phyloP scores from a whole-genome alignment of 225 moss, liverwort and hornwort genomes.

The Sphagnum contortum region DNA sequence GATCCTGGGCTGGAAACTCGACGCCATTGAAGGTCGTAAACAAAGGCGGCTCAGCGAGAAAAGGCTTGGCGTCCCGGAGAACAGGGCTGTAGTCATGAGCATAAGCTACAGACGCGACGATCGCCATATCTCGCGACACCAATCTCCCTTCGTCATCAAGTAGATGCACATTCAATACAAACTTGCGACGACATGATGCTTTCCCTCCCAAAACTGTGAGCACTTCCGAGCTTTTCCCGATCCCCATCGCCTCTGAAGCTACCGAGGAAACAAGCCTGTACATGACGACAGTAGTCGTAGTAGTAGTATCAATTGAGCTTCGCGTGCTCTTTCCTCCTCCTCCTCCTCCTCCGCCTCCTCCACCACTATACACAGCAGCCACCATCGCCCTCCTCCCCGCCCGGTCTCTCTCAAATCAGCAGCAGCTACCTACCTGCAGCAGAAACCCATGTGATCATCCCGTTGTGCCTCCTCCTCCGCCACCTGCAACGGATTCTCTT shows the following conservation, averaged over 20 bases:
- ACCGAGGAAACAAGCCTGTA: conserved; percentile 86
- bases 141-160: conserved; percentile 81
- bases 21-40: conserved; percentile 99
- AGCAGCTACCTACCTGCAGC: too few species aligned
- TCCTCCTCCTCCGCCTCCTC: conserved; percentile 2
- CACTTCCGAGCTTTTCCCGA: conserved; percentile 88
- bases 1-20: conserved; percentile 95
- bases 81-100: conserved; percentile 93
- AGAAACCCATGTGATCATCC: too few species aligned
- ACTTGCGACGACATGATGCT: conserved; percentile 90
- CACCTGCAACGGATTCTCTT: too few species aligned
- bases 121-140: conserved; percentile 73
- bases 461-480: too few species aligned
- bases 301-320: conserved; percentile 15
- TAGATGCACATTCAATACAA: conserved; percentile 89
- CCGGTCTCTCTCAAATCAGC: too few species aligned
- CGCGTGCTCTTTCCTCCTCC: conserved; percentile 20
- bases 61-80: conserved; percentile 88
- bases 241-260: conserved; percentile 92
- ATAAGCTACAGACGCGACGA: conserved; percentile 94
- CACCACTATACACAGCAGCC: too few species aligned
- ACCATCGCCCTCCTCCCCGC: too few species aligned
- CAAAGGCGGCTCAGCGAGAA: conserved; percentile 89
- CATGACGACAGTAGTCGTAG: conserved; percentile 6
- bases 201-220: conserved; percentile 94